A percentile compares a stretch with the other conserved stretches of the same genome.
Conservation (phyloP, 352 stramenopile genomes). For the Phytophthora nicotianae region DNA sequence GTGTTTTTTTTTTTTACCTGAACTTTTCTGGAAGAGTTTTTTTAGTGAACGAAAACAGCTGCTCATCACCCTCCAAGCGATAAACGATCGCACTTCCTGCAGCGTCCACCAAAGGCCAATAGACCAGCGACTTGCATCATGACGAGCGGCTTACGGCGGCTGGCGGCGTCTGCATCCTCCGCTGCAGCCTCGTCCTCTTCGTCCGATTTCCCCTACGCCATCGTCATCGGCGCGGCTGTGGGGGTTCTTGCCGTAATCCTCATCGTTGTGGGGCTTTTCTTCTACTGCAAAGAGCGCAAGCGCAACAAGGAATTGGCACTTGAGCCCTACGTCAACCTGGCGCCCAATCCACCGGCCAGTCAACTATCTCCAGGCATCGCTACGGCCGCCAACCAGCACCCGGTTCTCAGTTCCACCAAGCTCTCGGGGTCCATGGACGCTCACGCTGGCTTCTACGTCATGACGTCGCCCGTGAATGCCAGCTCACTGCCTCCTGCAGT, state of each 20-base stretch:
- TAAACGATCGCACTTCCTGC: constrained; percentile 18
- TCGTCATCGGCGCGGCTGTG: constrained; percentile 36
- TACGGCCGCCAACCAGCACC: constrained; percentile 18
- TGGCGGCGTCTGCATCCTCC: neutral
- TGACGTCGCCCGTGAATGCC: constrained; percentile 34
- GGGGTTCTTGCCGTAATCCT: constrained; percentile 37
- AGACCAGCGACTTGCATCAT: constrained; percentile 6
- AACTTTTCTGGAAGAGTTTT: constrained; percentile 23
- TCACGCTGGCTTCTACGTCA: constrained; percentile 34
- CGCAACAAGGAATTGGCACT: constrained; percentile 34
- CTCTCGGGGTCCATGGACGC: constrained; percentile 17
- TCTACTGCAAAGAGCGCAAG: constrained; percentile 34
- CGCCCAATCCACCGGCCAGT: constrained; percentile 27
- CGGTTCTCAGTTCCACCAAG: constrained; percentile 8
- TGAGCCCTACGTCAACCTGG: constrained; percentile 41
- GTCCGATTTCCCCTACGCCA: constrained; percentile 32
- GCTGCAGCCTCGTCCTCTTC: constrained; percentile 1
- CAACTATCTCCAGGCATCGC: constrained; percentile 34
- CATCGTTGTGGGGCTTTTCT: constrained; percentile 24
- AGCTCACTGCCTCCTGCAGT: constrained; percentile 11
- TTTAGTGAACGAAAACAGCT: constrained; percentile 13
- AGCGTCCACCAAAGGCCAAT: constrained; percentile 16
- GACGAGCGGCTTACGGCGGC: constrained; percentile 7
- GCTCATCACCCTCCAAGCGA: constrained; percentile 7
- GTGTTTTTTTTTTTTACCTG: constrained; percentile 1